Evolutionary conservation across 2,329 filamentous ascomycete genomes (phyloP), one percentile per base, ranked within the genome.

Genomic region (Trichoderma lentiforme): DNA sequence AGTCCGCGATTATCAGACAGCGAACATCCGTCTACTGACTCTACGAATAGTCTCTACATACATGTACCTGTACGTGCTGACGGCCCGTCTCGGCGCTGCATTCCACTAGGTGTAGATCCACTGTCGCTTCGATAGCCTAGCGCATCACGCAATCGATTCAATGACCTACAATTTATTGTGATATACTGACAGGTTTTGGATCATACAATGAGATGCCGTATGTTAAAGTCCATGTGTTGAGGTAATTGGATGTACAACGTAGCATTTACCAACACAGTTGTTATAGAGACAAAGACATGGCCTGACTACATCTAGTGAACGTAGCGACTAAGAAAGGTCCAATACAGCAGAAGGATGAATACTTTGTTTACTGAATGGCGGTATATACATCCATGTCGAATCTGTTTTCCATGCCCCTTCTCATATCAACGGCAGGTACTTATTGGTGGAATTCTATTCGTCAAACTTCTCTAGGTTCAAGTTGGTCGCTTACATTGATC

Each of bases 41-140:
- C 39, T 39, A 6, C 6, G 21, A 21, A 21, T 21, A 21, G 21
- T 30, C 2, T 58, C 9, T 26, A 34, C 18, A 14, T 18, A 26
- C 12, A 57, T 15, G 32, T 39, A 51, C 43, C 18, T 18, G 14
- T 47, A 56, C 18, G 15, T 47, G 61, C 65, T 58, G 32, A 68
- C 34, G 53, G 65, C 65, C 65, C 34, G 65, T 47, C 56, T 60
- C 36, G 47, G 26, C n/a, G 56, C 39, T 47, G 30, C 53, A 47
- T 24, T 28, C 28, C 66, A 36, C 56, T 18, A 34, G 30, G 34
- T 60, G 8, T n/a, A 34, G 56, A 61, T 69, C 66, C 66, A 51
- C 56, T 9, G 34, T 51, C 56, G 66, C 53, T 32, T 69, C 36
- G 66, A 69, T 34, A 69, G 56, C 66, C 66, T 69, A 60, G 66